Conservation (phyloP, 2,329 filamentous ascomycete genomes). For the Diaporthe longicolla region DNA sequence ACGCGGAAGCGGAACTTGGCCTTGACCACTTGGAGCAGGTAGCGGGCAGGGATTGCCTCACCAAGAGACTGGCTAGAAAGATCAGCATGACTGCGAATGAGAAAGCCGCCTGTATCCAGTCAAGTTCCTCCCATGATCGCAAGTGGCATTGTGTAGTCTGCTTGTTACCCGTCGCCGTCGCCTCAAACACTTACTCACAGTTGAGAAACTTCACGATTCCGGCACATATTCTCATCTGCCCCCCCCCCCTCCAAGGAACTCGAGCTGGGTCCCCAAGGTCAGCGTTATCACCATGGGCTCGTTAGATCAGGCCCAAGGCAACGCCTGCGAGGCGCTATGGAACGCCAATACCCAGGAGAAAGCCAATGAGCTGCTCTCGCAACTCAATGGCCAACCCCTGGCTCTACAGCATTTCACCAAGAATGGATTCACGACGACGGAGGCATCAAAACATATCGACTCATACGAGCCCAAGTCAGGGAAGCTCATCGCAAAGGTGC, state of each 20-base stretch:
- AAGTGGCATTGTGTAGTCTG: background rate
- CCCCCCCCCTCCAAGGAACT: background rate
- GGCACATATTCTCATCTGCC: no score
- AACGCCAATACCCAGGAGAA: conserved; percentile 49
- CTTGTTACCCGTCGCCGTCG: background rate
- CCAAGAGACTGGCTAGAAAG: background rate
- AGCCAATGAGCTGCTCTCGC: conserved; percentile 45
- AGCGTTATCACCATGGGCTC: conserved; percentile 21
- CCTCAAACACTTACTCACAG: background rate
- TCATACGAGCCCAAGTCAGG: conserved; percentile 52
- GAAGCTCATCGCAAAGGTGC: conserved; percentile 45
- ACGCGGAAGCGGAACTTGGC: conserved; percentile 39
- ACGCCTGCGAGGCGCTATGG: conserved; percentile 44
- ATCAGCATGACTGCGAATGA: background rate
- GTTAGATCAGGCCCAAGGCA: background rate
- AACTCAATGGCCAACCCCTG: conserved; percentile 30
- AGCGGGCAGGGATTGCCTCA: background rate
- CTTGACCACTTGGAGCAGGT: background rate
- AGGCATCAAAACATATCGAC: conserved; percentile 45
- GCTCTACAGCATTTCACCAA: conserved; percentile 45
- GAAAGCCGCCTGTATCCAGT: background rate
- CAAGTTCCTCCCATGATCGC: background rate
- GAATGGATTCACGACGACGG: conserved; percentile 41
- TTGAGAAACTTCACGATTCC: background rate
- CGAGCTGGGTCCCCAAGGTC: background rate